These are phyloP conservation scores for Malbranchea zuffiana DNA, from an alignment of 2,329 filamentous ascomycete genomes.

Conservation along the genomic window DNA sequence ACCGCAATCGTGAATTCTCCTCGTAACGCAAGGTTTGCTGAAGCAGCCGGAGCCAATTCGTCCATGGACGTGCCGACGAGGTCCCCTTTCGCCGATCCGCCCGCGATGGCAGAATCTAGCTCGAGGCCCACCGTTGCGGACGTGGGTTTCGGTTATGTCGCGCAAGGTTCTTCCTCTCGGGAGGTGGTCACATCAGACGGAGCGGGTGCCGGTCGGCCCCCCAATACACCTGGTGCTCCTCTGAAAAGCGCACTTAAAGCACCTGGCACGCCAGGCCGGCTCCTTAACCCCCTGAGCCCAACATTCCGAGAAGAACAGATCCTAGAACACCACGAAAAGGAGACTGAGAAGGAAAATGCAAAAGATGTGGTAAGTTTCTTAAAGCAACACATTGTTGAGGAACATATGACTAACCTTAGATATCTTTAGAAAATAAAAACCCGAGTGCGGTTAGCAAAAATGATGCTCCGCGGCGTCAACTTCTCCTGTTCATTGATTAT, in stretches of 20 bases:
- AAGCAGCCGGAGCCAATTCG: constrained; percentile 54
- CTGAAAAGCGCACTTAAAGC: constrained; percentile 85
- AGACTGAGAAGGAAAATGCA: constrained; percentile 76
- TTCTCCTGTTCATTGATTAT: constrained; percentile 96
- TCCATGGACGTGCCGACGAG: constrained; percentile 41
- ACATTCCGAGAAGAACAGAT: constrained; percentile 82
- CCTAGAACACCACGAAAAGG: constrained; percentile 70
- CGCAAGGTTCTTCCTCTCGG: constrained; percentile 40
- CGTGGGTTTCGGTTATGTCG: constrained; percentile 86
- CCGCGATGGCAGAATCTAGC: constrained; percentile 38
- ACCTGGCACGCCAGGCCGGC: constrained; percentile 67
- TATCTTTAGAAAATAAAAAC: constrained; percentile 74
- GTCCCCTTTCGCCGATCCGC: constrained; percentile 45
- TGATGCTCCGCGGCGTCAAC: constrained; percentile 88
- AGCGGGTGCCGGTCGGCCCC: constrained; percentile 44
- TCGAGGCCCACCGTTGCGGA: constrained; percentile 58
- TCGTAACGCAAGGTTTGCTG: constrained; percentile 51
- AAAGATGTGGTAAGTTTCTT: constrained; percentile 64
- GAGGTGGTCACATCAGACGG: constrained; percentile 32
- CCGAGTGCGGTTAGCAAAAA: constrained; percentile 83
- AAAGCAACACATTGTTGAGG: background rate
- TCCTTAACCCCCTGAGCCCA: constrained; percentile 73
- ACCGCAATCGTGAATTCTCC: constrained; percentile 39
- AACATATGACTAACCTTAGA: background rate
- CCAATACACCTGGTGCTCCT: constrained; percentile 61